Conservation (phyloP, 306 rosid genomes). For the Pyrus pyrifolia region DNA sequence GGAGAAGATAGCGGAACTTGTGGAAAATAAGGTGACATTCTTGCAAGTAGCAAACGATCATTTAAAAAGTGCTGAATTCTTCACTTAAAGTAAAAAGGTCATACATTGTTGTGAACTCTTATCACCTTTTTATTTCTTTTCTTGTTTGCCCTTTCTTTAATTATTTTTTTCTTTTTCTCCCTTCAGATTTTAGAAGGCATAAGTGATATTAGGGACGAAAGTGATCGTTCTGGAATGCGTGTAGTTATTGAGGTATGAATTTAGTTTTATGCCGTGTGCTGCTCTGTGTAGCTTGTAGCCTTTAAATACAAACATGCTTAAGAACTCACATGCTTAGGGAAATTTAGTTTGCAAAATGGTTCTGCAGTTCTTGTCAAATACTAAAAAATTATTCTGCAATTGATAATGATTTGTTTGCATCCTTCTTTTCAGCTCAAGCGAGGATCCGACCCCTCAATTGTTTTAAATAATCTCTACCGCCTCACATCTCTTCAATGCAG, state of each 20-base stretch:
- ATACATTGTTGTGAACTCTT: background rate
- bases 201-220: slow-evolving; percentile 92
- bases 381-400: background rate
- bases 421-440: slow-evolving; percentile 69
- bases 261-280: background rate
- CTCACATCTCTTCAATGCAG: slow-evolving; percentile 78
- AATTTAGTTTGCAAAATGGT: background rate
- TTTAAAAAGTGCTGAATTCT: background rate
- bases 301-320: background rate
- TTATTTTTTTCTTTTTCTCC: background rate
- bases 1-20: slow-evolving; percentile 95
- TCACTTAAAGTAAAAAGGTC: background rate
- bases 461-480: slow-evolving; percentile 81
- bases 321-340: background rate
- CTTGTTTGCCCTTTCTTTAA: background rate
- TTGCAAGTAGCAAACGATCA: background rate
- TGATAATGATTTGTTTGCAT: slow-evolving; percentile 10
- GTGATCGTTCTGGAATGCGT: slow-evolving; percentile 98
- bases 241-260: slow-evolving; percentile 74
- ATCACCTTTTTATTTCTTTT: background rate
- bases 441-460: slow-evolving; percentile 78
- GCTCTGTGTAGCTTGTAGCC: background rate
- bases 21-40: slow-evolving; percentile 71
- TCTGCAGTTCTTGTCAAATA: background rate
- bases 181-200: slow-evolving; percentile 78